These are phyloP conservation scores for Anthracocystis panici-leucophaei DNA, from an alignment of 1,284 basidiomycete species.

Conservation along the genomic window DNA sequence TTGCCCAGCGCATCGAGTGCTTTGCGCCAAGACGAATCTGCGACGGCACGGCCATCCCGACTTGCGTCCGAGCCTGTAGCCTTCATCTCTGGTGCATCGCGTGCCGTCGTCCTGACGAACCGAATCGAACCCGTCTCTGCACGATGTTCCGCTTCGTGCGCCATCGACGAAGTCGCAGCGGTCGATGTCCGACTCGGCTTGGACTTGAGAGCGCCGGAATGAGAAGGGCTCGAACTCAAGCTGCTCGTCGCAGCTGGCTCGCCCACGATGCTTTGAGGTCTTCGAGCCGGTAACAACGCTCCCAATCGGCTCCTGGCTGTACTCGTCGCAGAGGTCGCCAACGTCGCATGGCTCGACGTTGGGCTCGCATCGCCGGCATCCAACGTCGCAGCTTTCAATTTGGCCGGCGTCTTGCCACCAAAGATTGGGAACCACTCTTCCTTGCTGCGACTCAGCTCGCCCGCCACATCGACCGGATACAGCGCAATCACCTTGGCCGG, in stretches of 20 bases:
- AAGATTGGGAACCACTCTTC: conserved; percentile 86
- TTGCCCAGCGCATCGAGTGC: conserved; percentile 65
- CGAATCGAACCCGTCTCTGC: conserved; percentile 46
- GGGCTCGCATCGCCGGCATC: conserved; percentile 28
- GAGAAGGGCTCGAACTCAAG: conserved; percentile 40
- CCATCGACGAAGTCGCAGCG: conserved; percentile 4
- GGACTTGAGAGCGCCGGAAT: conserved; percentile 25
- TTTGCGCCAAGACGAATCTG: conserved; percentile 29
- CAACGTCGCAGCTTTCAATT: conserved; percentile 12
- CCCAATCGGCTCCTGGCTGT: conserved; percentile 61
- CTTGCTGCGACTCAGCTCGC: conserved; percentile 78
- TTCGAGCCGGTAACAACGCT: conserved; percentile 32
- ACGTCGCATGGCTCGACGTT: conserved; percentile 28
- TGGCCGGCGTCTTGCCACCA: conserved; percentile 76
- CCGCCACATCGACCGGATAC: conserved; percentile 84
- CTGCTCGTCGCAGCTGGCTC: conserved; percentile 24
- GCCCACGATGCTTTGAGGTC: conserved; percentile 52
- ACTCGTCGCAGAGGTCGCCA: conserved; percentile 26
- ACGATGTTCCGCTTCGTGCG: conserved; percentile 22
- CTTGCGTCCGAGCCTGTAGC: conserved; percentile 28
- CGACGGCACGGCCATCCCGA: conserved; percentile 24
- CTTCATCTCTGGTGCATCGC: conserved; percentile 45
- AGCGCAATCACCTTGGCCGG: conserved; percentile 92
- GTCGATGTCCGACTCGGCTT: conserved; percentile 25
- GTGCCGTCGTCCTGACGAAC: conserved; percentile 29